These are phyloP conservation scores for Trypanosoma scelopori DNA, from an alignment of 208 protist species.

Conservation along the genomic window DNA sequence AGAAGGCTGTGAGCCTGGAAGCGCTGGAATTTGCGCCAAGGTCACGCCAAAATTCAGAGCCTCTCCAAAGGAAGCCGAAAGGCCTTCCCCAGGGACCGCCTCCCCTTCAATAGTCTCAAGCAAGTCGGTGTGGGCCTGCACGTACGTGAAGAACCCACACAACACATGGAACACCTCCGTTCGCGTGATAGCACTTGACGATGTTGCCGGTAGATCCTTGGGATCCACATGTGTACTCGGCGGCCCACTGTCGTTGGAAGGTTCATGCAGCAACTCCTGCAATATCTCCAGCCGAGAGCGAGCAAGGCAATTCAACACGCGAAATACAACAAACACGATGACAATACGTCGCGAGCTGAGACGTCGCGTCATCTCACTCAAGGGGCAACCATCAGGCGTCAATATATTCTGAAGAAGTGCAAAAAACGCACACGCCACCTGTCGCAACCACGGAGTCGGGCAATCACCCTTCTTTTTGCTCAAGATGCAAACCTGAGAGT, in stretches of 20 bases:
- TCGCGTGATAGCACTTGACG: slow-evolving; percentile 44
- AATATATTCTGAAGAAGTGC: slow-evolving; percentile 78
- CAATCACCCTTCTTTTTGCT: slow-evolving; percentile 51
- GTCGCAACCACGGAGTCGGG: slow-evolving; percentile 48
- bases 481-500: slow-evolving; percentile 43
- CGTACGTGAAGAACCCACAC: slow-evolving; percentile 67
- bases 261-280: slow-evolving; percentile 68
- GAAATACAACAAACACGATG: slow-evolving; percentile 71
- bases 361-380: slow-evolving; percentile 18
- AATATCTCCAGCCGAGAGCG: slow-evolving; percentile 67
- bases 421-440: slow-evolving; percentile 56
- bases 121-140: slow-evolving; percentile 49
- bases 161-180: slow-evolving; percentile 80
- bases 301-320: slow-evolving; percentile 72
- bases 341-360: slow-evolving; percentile 38
- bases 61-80: slow-evolving; percentile 55
- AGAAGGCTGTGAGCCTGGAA: slow-evolving; percentile 19
- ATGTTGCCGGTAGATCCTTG: slow-evolving; percentile 15
- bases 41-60: slow-evolving; percentile 78
- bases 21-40: slow-evolving; percentile 40
- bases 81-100: slow-evolving; percentile 15
- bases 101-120: slow-evolving; percentile 56
- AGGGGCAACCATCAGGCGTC: slow-evolving; percentile 39
- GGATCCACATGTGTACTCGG: slow-evolving; percentile 15
- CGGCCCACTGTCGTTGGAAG: slow-evolving; percentile 18